These are phyloP conservation scores for Acanthamoeba divionensis DNA, from an alignment of 208 protist species.

Conservation along the genomic window DNA sequence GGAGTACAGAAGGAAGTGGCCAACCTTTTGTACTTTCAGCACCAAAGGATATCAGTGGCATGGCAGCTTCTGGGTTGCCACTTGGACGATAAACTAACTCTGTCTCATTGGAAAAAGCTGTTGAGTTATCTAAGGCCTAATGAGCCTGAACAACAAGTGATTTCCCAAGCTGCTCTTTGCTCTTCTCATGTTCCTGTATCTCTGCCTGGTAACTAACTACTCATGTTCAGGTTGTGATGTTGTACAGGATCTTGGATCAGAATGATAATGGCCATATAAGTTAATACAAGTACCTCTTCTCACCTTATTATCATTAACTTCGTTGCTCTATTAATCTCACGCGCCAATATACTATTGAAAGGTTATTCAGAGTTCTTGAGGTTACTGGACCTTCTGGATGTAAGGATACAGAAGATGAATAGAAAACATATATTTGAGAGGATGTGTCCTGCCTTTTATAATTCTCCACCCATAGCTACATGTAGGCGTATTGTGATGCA, in stretches of 20 bases:
- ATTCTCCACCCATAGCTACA: too few species aligned
- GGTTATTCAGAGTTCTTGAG: background rate
- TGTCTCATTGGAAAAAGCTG: background rate
- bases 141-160: too few species aligned
- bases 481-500: too few species aligned
- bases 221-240: background rate
- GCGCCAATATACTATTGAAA: too few species aligned
- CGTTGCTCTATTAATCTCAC: too few species aligned
- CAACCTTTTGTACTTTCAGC: background rate
- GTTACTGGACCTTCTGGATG: background rate
- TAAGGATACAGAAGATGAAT: too few species aligned
- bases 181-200: background rate
- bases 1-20: background rate
- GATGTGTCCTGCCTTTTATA: too few species aligned
- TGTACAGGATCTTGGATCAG: background rate
- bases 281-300: too few species aligned
- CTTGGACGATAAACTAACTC: background rate
- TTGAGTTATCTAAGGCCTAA: background rate
- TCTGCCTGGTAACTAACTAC: background rate
- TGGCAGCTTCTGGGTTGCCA: conserved; percentile 22
- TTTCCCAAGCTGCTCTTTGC: background rate
- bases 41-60: background rate
- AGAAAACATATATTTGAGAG: too few species aligned
- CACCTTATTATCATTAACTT: too few species aligned
- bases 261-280: background rate